A percentile compares a stretch with the other conserved stretches of the same genome.
Evolutionary conservation across 2,329 filamentous ascomycete genomes (phyloP).

Genomic region (Apiospora koreana): DNA sequence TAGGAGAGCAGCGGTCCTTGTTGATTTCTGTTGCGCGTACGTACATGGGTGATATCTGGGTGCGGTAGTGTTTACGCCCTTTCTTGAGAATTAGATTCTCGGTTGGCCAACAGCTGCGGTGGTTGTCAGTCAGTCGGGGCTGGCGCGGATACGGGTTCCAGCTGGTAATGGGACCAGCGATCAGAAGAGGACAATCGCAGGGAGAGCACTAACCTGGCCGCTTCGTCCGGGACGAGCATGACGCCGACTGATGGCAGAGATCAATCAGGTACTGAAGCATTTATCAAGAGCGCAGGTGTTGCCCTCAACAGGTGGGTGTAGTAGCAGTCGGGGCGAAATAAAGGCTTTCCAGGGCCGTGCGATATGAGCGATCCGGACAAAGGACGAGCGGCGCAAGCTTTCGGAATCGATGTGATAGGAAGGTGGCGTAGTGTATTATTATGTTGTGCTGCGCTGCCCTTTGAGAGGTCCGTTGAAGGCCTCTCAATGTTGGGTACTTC

Average conservation of each 20-base stretch:
- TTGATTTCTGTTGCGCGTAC: constrained; percentile 28
- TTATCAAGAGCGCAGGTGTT: constrained; percentile 1
- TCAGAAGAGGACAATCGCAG: neutral
- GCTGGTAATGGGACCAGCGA: neutral
- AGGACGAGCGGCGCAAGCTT: constrained; percentile 8
- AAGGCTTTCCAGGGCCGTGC: constrained; percentile 5
- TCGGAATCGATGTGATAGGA: neutral
- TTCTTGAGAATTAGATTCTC: constrained; percentile 62
- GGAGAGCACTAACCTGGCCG: constrained; percentile 43
- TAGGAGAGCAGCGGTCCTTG: neutral
- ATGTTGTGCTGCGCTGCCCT: neutral
- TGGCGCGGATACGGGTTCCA: neutral
- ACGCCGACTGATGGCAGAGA: constrained; percentile 9
- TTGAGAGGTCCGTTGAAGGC: neutral
- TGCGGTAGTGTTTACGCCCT: constrained; percentile 67
- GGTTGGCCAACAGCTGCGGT: constrained; percentile 62
- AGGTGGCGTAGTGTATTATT: constrained; percentile 1
- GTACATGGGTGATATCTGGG: constrained; percentile 66
- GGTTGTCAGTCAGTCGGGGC: constrained; percentile 20
- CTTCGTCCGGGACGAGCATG: constrained; percentile 12
- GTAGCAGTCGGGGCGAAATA: neutral
- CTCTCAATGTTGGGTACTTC: neutral
- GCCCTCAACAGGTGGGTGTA: neutral
- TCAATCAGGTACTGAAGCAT: neutral
- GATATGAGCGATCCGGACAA: constrained; percentile 1